These are phyloP conservation scores for Cerrena zonata DNA, from an alignment of 1,284 basidiomycete species.

Conservation along the genomic window DNA sequence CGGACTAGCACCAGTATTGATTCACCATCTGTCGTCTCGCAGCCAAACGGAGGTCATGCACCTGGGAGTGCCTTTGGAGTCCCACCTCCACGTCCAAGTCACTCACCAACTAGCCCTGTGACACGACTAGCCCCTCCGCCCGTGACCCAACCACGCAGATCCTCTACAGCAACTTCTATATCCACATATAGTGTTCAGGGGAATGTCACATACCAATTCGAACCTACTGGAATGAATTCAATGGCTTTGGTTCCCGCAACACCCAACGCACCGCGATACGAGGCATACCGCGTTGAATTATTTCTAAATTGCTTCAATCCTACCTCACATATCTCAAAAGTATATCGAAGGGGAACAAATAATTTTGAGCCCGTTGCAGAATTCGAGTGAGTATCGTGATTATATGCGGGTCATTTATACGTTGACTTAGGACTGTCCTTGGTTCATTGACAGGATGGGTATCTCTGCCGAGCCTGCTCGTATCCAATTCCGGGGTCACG, in stretches of 20 bases:
- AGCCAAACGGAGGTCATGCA: no score
- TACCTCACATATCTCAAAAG: conserved; percentile 11
- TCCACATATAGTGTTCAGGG: background rate
- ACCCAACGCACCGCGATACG: background rate
- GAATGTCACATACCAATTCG: background rate
- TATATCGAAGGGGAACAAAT: conserved; percentile 6
- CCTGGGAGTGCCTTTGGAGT: no score
- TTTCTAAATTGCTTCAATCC: conserved; percentile 14
- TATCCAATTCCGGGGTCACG: background rate
- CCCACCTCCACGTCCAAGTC: no score
- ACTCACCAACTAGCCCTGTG: no score
- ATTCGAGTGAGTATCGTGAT: conserved; percentile 12
- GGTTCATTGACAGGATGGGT: background rate
- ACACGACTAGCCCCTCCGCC: no score
- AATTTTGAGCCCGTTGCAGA: conserved; percentile 7
- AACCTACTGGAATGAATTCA: conserved; percentile 3
- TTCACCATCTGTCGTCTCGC: no score
- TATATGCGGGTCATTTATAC: no score
- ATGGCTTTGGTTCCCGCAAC: background rate
- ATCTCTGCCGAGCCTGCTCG: background rate
- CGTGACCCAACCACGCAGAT: no score
- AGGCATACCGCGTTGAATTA: conserved; percentile 13
- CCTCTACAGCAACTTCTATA: no score
- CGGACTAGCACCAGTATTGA: no score
- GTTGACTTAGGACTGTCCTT: background rate